Evolutionary conservation across 2,329 filamentous ascomycete species (phyloP).

Genomic region (Verticillium tricorpus): DNA sequence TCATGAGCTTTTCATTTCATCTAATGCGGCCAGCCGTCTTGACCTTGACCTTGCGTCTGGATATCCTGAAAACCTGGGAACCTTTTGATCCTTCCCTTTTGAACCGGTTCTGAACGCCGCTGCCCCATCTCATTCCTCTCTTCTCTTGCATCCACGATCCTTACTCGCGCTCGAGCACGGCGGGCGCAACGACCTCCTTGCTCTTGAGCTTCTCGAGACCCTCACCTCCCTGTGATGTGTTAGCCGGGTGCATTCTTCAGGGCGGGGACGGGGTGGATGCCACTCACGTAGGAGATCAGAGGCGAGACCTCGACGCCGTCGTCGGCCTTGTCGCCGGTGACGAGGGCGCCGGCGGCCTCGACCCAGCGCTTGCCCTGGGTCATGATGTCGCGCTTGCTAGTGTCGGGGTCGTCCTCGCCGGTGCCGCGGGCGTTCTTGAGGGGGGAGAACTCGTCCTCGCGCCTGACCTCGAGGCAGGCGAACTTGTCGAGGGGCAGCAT

Average conservation of each 20-base stretch:
- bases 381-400: conserved; percentile 87
- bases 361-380: conserved; percentile 84
- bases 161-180: conserved; percentile 43
- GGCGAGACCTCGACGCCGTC: conserved; percentile 86
- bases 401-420: conserved; percentile 90
- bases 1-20: neutral
- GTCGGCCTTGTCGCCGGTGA: conserved; percentile 59
- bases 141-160: neutral
- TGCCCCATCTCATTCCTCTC: neutral
- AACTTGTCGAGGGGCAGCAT: conserved; percentile 83
- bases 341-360: conserved; percentile 69
- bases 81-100: neutral
- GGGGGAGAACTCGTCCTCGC: conserved; percentile 97
- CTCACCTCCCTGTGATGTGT: conserved; percentile 50
- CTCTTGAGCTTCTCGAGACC: conserved; percentile 53
- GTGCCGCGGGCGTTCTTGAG: conserved; percentile 86
- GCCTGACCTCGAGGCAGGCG: conserved; percentile 90
- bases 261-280: neutral
- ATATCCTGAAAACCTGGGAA: no score
- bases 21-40: neutral
- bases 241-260: conserved; percentile 9
- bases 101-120: neutral
- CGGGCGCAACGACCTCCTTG: conserved; percentile 47
- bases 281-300: conserved; percentile 89
- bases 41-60: neutral